Evolutionary conservation across 2,329 filamentous ascomycete genomes (phyloP), one percentile per base, ranked within the genome.

Genomic region (Neopestalotiopsis rosae): DNA sequence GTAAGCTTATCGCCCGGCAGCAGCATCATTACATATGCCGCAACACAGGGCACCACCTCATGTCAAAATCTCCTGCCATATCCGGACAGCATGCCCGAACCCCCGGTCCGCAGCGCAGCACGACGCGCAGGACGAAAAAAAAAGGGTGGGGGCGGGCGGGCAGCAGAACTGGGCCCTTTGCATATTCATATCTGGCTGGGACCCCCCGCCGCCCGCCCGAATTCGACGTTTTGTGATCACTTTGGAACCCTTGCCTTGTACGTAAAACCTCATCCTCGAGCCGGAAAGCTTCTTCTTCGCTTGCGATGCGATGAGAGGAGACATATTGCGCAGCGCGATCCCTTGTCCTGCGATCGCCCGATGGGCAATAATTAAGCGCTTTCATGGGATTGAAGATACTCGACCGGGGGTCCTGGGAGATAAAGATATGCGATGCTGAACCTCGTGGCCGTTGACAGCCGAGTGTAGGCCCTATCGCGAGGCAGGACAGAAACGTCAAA

Each of bases 21-120:
- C 34, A 52, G 45, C 45, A 52, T 52, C 45, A 52, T 52, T 52
- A 52, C 45, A n/a, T 52, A 52, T 52, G 45, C 45, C 14, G 42
- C 42, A 13, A 49, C 42, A 49, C 42, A 49, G 42, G 42, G 13
- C 42, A 13, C 42, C 14, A 14, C 42, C 17, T 52, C 45, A 52
- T 24, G 45, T 24, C 45, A 52, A 52, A 52, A 52, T 20, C 45
- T 52, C 45, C 45, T 52, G 45, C 45, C 45, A 9, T n/a, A 52
- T 52, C 45, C 45, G 45, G 45, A 52, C 45, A 52, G 45, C 45
- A 52, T n/a, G 45, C 17, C 45, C 45, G 45, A 52, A n/a, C 17
- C 45, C 45, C 45, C 45, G 45, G 45, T 52, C 45, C 17, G 45
- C 45, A 52, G 45, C 45, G n/a, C 45, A 52, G 42, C 14, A 49